Evolutionary conservation across 257 asterid genomes (phyloP), one percentile per base, ranked within the genome.

Genomic region (Solanum bukasovii): DNA sequence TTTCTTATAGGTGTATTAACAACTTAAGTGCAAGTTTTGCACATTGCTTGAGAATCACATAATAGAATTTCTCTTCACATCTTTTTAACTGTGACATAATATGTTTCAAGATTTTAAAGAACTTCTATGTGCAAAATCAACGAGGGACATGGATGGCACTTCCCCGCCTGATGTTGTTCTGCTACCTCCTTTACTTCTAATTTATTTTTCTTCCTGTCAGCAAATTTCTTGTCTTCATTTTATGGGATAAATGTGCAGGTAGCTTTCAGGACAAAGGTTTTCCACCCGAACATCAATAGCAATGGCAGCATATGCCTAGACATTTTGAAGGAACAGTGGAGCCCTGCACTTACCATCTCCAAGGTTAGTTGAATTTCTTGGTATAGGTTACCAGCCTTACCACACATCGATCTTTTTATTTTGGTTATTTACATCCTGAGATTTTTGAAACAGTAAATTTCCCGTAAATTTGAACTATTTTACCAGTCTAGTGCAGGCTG

Each of bases 271-370:
- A 82, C 85, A 82, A 46, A 49, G 68, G 70, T 82, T 82, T 82
- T 82, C 68, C 85, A 82, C 85, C 85, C 85, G 12, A 82, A 82
- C 85, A 82, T 82, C 85, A 82, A 82, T n/a, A 82, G 42, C 85
- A 82, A 49, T 49, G 85, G 70, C 34, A 46, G 70, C 68, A 46
- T 46, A 29, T 82, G 85, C 70, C 68, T 82, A 11, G 85, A 82
- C 29, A 82, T 82, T 82, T 82, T 82, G 85, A 82, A 46, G 70
- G 70, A 82, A 29, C 85, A 82, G 70, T 82, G 70, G 85, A 82
- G 85, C 44, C 85, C 85, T 52, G 85, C 85, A 49, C 85, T 82
- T 82, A 29, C 85, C 12, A 82, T 82, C 44, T 82, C 85, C 85
- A 49, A 82, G 70, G 85, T 46, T 81, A 27, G 85, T 46, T 49